phyloP scores from a whole-genome alignment of 129 eudicot species.

The Saussurea involucrata region DNA sequence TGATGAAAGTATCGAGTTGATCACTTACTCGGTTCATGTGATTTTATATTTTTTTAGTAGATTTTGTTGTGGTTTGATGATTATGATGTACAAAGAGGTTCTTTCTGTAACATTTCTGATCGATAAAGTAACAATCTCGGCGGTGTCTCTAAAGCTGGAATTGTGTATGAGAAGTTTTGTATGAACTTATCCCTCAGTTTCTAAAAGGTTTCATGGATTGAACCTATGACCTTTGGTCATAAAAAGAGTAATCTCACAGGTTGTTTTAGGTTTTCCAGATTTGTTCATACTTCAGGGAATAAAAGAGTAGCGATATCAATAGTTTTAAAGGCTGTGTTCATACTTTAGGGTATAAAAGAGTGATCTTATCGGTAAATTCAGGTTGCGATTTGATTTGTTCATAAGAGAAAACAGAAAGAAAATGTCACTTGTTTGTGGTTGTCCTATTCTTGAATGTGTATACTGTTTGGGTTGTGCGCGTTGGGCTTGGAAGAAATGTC shows the following conservation, averaged over 20 bases:
- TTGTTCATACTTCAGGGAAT: neutral
- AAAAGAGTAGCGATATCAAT: neutral
- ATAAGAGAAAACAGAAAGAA: conserved; percentile 14
- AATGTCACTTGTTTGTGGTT: conserved; percentile 66
- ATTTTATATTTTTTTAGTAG: neutral
- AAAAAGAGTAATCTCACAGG: neutral
- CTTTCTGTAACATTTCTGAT: neutral
- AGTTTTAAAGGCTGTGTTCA: neutral
- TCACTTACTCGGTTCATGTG: neutral
- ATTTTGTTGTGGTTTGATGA: conserved; percentile 2
- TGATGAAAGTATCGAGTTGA: conserved; percentile 11
- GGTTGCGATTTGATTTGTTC: conserved; percentile 8
- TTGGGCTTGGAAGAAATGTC: conserved; percentile 90
- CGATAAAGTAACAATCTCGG: neutral
- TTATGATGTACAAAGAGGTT: neutral
- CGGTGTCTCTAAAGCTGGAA: neutral
- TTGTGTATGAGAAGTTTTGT: neutral
- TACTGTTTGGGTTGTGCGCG: conserved; percentile 89
- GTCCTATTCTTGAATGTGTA: conserved; percentile 84
- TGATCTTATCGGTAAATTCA: neutral
- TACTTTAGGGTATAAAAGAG: neutral
- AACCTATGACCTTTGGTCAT: neutral
- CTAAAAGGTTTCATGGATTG: neutral
- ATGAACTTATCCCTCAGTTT: neutral
- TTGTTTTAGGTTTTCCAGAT: neutral